A percentile compares a stretch with the other conserved stretches of the same genome.
Evolutionary conservation across 371 early-diverging fungal species (phyloP).

Genomic region (Chytridiales sp.): DNA sequence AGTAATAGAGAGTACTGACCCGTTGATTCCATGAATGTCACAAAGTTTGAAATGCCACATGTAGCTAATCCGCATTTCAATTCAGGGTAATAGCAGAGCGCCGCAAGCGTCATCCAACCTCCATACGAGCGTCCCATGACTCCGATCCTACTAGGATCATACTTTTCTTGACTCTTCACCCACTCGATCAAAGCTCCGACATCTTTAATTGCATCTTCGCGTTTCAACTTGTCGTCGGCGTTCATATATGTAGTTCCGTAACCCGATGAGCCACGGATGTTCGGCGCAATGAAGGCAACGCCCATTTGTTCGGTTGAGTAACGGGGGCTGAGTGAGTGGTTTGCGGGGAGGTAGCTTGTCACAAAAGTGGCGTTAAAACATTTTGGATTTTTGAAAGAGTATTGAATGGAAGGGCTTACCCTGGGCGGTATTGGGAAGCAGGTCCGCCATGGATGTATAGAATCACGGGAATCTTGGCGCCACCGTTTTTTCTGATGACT

Average conservation of each 20-base stretch:
- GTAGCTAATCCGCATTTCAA: slow-evolving; percentile 31
- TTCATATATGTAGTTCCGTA: slow-evolving; percentile 25
- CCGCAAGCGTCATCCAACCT: slow-evolving; percentile 24
- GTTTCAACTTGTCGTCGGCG: slow-evolving; percentile 26
- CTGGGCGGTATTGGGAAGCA: slow-evolving; percentile 24
- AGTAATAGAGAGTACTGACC: too few relatives aligned
- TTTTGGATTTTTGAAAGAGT: too few relatives aligned
- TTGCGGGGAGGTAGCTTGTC: slow-evolving; percentile 23
- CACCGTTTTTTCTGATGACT: slow-evolving; percentile 6
- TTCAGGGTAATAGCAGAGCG: slow-evolving; percentile 13
- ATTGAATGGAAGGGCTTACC: too few relatives aligned
- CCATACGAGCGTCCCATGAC: slow-evolving; percentile 35
- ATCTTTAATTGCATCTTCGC: slow-evolving; percentile 31
- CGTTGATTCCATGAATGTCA: slow-evolving; percentile 25
- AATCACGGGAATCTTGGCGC: slow-evolving; percentile 25
- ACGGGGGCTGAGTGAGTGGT: slow-evolving; percentile 23
- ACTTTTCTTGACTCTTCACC: slow-evolving; percentile 14
- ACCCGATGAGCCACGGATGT: slow-evolving; percentile 30
- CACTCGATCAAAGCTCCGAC: slow-evolving; percentile 27
- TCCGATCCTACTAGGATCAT: slow-evolving; percentile 13
- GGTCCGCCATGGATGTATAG: slow-evolving; percentile 33
- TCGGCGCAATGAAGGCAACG: slow-evolving; percentile 26
- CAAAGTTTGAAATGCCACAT: slow-evolving; percentile 28
- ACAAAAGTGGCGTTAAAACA: too few relatives aligned
- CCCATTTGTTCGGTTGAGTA: slow-evolving; percentile 26